These are phyloP conservation scores for Blastobotrys capitulatus DNA, from an alignment of 1,139 yeast species.

Conservation along the genomic window DNA sequence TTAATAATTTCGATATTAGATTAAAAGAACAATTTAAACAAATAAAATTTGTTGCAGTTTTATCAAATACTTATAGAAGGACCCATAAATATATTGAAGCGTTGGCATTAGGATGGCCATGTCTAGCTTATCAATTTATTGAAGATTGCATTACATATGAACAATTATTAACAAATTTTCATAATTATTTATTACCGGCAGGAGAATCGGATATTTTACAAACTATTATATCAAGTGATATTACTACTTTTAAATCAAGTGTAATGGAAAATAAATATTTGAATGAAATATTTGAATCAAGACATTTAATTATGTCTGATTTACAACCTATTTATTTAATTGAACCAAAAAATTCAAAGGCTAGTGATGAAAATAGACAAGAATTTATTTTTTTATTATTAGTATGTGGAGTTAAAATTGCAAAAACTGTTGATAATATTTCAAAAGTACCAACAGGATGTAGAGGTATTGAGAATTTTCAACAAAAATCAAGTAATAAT, in stretches of 20 bases:
- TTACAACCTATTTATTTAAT: background rate
- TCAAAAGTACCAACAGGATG: background rate
- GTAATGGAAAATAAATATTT: background rate
- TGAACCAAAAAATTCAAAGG: background rate
- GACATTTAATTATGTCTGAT: background rate
- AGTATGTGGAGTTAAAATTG: background rate
- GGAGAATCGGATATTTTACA: slow-evolving; percentile 49
- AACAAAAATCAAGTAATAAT: background rate
- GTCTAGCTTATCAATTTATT: slow-evolving; percentile 57
- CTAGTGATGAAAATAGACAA: background rate
- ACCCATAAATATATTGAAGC: slow-evolving; percentile 79
- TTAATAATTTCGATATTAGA: slow-evolving; percentile 14
- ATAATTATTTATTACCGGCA: slow-evolving; percentile 60
- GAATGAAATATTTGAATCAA: background rate
- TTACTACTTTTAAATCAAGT: background rate
- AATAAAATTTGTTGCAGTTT: slow-evolving; percentile 53
- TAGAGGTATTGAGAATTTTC: background rate
- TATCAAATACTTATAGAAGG: slow-evolving; percentile 53
- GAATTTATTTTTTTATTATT: slow-evolving; percentile 6
- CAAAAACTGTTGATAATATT: background rate
- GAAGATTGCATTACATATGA: slow-evolving; percentile 44
- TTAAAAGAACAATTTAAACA: background rate
- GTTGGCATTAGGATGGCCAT: slow-evolving; percentile 88
- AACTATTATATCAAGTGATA: slow-evolving; percentile 6
- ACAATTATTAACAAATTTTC: slow-evolving; percentile 39